phyloP scores from a whole-genome alignment of 225 moss, liverwort and hornwort species.

The Thuidium tamariscinum region DNA sequence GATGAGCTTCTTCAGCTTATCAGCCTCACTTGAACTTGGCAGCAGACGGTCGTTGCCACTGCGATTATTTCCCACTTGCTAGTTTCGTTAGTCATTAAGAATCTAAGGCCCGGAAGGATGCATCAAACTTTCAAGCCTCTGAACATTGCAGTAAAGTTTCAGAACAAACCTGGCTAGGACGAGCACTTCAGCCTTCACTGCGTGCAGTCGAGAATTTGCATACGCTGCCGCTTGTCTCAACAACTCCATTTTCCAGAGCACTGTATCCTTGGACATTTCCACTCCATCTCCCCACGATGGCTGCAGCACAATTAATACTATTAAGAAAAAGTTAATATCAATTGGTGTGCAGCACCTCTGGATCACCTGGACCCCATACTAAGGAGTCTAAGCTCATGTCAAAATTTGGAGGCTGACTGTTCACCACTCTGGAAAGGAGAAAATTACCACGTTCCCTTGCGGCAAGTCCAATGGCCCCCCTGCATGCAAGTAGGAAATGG shows the following conservation, averaged over 20 bases:
- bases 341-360: not conserved
- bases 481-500: conserved; percentile 5
- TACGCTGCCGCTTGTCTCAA: conserved; percentile 45
- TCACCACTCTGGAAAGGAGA: not conserved
- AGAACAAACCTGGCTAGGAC: conserved; percentile 53
- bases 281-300: conserved; percentile 9
- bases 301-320: not conserved
- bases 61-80: not conserved
- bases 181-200: conserved; percentile 57
- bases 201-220: conserved; percentile 52
- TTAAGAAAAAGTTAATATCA: not conserved
- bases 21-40: conserved; percentile 63
- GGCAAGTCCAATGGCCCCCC: conserved; percentile 8
- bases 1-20: conserved; percentile 47
- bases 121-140: not conserved
- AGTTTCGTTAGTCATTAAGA: not conserved
- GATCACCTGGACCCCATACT: not conserved
- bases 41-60: conserved; percentile 55
- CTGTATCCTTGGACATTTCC: conserved; percentile 34
- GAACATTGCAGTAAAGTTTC: not conserved
- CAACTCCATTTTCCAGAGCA: conserved; percentile 67
- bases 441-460: not conserved
- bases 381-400: not conserved
- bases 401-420: not conserved
- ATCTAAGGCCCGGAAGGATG: not conserved